Base-by-base conservation (phyloP, 169 alveolate species). In the Cystoisospora suis region DNA sequence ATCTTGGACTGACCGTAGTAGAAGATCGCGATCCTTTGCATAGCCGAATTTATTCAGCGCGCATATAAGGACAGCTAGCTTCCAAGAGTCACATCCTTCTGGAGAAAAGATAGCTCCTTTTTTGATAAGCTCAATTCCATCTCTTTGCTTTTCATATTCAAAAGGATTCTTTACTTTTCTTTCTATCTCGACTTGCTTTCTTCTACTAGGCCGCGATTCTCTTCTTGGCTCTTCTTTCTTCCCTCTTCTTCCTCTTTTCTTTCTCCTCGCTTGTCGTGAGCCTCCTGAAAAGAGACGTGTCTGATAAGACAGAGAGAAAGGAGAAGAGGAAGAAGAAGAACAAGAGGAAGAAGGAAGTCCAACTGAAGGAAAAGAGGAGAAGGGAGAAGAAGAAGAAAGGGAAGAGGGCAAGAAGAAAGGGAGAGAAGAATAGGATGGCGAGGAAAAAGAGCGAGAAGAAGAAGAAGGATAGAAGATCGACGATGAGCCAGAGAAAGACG, bases 41-140 rank as follows among this genome's bases (percentile, higher is more conserved):
- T 38, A 72, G 49, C 83, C 83, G 53, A 72, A 72, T 27, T 72
- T 72, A 38, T 72, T 34, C 9, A 72, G 53, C 53, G 83, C 83
- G 83, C 47, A 34, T 46, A 72, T 34, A 38, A 72, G 83, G 56
- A 72, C 83, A 15, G 83, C 32, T 5, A 72, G 83, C 5, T 72
- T 34, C 58, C 42, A 56, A 34, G 56, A 46, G 83, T 72, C 83
- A 4, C 38, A 46, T 2, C 20, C 32, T 72, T 72, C 83, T 0
- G 83, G 83, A 6, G 32, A 72, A 38, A 23, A 72, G 0, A 72
- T 72, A 40, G 36, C 56, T 40, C 83, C 83, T 17, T 72, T 72
- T 36, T 40, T 72, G 32, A 72, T 53, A 6, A 72, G 83, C 56
- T 72, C 83, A 36, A 72, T 38, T 29, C 83, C 83, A 17, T 72